Evolutionary conservation across 345 rosid genomes (phyloP).

Genomic region (Corchorus capsularis): DNA sequence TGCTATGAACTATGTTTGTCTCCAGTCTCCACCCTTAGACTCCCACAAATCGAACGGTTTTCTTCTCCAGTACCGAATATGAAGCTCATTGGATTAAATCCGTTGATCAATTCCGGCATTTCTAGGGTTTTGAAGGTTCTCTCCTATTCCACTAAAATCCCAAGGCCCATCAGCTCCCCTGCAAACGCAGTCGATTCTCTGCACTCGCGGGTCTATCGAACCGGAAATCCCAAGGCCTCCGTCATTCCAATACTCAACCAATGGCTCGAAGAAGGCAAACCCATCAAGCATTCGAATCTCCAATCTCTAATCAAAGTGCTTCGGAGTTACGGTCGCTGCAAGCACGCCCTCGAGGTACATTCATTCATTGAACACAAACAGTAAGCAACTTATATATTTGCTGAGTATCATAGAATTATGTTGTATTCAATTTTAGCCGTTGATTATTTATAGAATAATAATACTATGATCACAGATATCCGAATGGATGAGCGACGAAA

Average conservation of each 20-base stretch:
- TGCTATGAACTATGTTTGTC: too few relatives aligned
- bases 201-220: conserved; percentile 33
- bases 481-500: conserved; percentile 43
- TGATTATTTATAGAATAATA: background rate
- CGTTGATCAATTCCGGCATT: background rate
- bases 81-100: conserved; percentile 2
- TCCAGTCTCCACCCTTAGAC: background rate
- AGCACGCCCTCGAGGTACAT: conserved; percentile 56
- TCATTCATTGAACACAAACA: background rate
- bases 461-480: conserved; percentile 36
- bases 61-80: background rate
- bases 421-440: background rate
- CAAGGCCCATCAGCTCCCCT: conserved; percentile 11
- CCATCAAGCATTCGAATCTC: conserved; percentile 34
- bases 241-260: conserved; percentile 42
- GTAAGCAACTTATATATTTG: background rate
- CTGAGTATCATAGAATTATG: background rate
- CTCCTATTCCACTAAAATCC: conserved; percentile 17
- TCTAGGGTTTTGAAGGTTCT: conserved; percentile 12
- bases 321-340: conserved; percentile 38
- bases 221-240: conserved; percentile 38
- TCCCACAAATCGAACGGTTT: too few relatives aligned
- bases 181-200: conserved; percentile 35
- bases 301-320: conserved; percentile 41
- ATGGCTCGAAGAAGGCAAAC: conserved; percentile 56